These are phyloP conservation scores for Wallacemonas rigidus DNA, from an alignment of 208 protist species.

Conservation along the genomic window DNA sequence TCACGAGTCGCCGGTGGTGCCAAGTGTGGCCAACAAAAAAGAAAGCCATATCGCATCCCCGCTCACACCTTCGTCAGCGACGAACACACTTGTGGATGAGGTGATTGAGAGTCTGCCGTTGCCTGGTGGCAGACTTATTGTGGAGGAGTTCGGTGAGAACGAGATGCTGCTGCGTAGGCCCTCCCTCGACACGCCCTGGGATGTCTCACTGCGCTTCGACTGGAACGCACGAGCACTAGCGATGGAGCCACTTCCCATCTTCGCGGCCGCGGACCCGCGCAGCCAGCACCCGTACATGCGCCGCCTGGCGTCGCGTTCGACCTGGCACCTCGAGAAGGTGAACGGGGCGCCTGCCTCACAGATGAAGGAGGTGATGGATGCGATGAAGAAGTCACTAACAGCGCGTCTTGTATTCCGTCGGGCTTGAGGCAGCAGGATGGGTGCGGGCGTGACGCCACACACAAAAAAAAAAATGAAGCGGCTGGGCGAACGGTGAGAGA, in stretches of 20 bases:
- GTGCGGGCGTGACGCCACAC: too few species aligned
- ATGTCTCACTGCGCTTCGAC: constrained; percentile 73
- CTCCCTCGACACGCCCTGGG: constrained; percentile 63
- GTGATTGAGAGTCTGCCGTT: constrained; percentile 39
- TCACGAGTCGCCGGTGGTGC: neutral
- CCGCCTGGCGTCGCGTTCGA: constrained; percentile 47
- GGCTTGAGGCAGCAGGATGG: neutral
- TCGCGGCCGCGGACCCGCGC: constrained; percentile 36
- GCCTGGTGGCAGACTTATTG: constrained; percentile 44
- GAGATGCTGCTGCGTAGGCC: constrained; percentile 63
- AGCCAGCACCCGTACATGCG: constrained; percentile 56
- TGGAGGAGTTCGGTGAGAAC: constrained; percentile 67
- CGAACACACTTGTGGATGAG: constrained; percentile 23
- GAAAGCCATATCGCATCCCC: neutral
- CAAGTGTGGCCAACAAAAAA: neutral
- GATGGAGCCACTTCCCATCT: constrained; percentile 58
- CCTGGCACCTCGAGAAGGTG: constrained; percentile 72
- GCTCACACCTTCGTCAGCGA: neutral
- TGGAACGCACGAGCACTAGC: constrained; percentile 66
- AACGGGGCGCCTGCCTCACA: constrained; percentile 65
- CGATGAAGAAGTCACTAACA: constrained; percentile 56
- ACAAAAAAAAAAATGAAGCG: too few species aligned
- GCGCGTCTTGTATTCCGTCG: constrained; percentile 61
- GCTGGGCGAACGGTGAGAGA: too few species aligned
- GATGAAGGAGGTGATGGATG: constrained; percentile 66